phyloP scores from a whole-genome alignment of 805 yeast genomes.

The Candida manassasensis region DNA sequence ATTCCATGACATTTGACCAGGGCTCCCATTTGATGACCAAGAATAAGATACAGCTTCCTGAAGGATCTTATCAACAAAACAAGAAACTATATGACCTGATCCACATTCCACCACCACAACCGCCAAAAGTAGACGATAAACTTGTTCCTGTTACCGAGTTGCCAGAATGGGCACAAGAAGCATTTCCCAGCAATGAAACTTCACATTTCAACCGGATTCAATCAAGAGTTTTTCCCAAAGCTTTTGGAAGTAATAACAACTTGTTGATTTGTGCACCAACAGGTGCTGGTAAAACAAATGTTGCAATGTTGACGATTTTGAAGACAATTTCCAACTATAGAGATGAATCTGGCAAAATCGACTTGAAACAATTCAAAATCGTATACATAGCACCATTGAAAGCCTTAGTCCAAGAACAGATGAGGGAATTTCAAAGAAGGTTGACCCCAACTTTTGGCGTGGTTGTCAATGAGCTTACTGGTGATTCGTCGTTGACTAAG shows the following conservation, averaged over 20 bases:
- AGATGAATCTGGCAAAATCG: constrained; percentile 45
- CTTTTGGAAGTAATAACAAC: constrained; percentile 67
- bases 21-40: constrained; percentile 36
- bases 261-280: constrained; percentile 93
- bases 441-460: constrained; percentile 56
- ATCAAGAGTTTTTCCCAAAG: constrained; percentile 74
- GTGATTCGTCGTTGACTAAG: constrained; percentile 75
- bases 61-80: constrained; percentile 74
- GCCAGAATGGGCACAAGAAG: constrained; percentile 79
- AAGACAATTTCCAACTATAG: constrained; percentile 53
- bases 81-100: constrained; percentile 80
- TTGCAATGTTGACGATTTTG: constrained; percentile 82
- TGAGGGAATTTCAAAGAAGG: constrained; percentile 74
- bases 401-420: constrained; percentile 94
- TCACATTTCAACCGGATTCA: constrained; percentile 74
- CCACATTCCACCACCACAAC: constrained; percentile 80
- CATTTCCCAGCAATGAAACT: constrained; percentile 67
- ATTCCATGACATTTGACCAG: constrained; percentile 61
- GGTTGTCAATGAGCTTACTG: constrained; percentile 81
- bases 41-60: constrained; percentile 68
- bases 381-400: constrained; percentile 91
- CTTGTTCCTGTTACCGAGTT: constrained; percentile 56
- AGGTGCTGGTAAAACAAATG: constrained; percentile 98
- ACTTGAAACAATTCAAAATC: constrained; percentile 58
- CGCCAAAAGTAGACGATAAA: constrained; percentile 29